Evolutionary conservation across 495 filamentous ascomycete genomes (phyloP), one percentile per base, ranked within the genome.

Genomic region (Rhypophila decipiens): DNA sequence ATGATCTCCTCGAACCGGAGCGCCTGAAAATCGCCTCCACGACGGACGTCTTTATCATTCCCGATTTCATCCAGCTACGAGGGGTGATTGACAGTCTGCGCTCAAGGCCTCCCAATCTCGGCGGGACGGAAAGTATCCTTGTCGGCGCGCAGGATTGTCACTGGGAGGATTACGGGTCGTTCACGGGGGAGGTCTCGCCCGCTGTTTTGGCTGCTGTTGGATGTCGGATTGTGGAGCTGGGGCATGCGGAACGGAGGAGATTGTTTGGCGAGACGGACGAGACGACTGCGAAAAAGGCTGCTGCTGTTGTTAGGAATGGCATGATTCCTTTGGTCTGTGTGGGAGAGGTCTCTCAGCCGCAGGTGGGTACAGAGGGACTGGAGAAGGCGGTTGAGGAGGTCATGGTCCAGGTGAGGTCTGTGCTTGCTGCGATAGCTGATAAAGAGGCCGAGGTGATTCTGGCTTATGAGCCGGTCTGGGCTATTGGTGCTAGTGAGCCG

Each of bases 391-490:
- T 84, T 1, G 47, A 69, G 4, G 86, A 90, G 62, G 87, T 85
- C 47, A 66, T 67, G 24, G 61, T 67, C 15, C 85, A 90, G 50
- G 72, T 93, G 12, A 68, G 69, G 18, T 69, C 76, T 2, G 79
- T 86, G 7, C 56, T 93, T 15, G 65, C 65, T 12, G 76, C 70
- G 0, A 65, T 90, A 19, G 73, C 77, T 0, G 64, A 58, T 2
- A n/a, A n/a, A n/a, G 70, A 79, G 9, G 75, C 75, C 1, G 79
- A 88, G n/a, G 76, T 91, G 17, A 80, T 90, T 12, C 73, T 93
- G 33, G 88, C 87, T 3, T 95, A 95, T 60, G 88, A 95, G 69
- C 88, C 88, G 10, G 86, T 91, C 1, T 94, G 88, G 88, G 88
- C 87, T 0, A 94, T 94, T 65, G 88, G 88, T 2, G 76, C 85